Conservation (phyloP, 495 filamentous ascomycete species). For the Penicillium taxi region DNA sequence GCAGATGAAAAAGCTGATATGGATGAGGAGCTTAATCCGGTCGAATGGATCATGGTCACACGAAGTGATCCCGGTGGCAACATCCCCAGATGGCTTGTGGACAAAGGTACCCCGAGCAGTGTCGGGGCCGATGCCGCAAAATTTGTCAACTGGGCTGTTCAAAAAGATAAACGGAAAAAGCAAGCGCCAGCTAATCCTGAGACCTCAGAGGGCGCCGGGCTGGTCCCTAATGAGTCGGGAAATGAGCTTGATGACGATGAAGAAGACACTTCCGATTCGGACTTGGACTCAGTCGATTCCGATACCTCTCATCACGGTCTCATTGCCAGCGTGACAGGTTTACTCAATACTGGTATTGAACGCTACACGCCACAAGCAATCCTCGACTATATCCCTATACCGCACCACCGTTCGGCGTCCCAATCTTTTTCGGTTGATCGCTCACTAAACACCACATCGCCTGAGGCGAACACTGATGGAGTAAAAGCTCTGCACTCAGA, state of each 20-base stretch:
- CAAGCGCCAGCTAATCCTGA: constrained; percentile 5
- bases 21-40: constrained; percentile 51
- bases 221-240: constrained; percentile 9
- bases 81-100: constrained; percentile 90
- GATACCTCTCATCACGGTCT: constrained; percentile 30
- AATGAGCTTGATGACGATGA: neutral
- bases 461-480: constrained; percentile 2
- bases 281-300: constrained; percentile 19
- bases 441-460: neutral
- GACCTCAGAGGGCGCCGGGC: constrained; percentile 6
- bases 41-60: constrained; percentile 97
- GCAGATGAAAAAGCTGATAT: constrained; percentile 36
- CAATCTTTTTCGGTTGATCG: constrained; percentile 4
- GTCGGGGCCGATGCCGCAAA: constrained; percentile 76
- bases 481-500: constrained; percentile 2
- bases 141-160: constrained; percentile 77
- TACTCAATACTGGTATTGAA: constrained; percentile 34
- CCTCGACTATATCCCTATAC: constrained; percentile 39
- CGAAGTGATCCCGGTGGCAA: constrained; percentile 89
- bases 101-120: constrained; percentile 77
- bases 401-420: constrained; percentile 11
- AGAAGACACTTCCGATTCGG: constrained; percentile 6
- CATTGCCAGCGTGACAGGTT: constrained; percentile 37
- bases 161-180: constrained; percentile 34
- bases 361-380: constrained; percentile 43